These are phyloP conservation scores for Pseudomassariella vexata DNA, from an alignment of 2,329 filamentous ascomycete species.

Conservation along the genomic window DNA sequence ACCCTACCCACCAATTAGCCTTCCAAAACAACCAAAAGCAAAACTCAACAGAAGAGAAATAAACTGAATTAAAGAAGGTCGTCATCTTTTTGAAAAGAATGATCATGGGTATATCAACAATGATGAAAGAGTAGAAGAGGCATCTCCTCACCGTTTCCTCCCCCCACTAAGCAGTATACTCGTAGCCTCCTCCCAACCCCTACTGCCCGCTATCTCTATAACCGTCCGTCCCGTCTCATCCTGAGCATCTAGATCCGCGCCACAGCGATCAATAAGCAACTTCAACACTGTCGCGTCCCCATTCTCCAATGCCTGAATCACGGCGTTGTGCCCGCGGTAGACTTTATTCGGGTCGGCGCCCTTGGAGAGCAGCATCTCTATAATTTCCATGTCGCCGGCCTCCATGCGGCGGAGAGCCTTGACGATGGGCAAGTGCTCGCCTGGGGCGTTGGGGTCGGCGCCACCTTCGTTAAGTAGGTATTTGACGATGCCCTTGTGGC, in stretches of 20 bases:
- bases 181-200: slow-evolving; percentile 54
- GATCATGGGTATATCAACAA: no score
- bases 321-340: slow-evolving; percentile 60
- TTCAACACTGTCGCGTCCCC: slow-evolving; percentile 50
- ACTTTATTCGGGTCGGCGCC: slow-evolving; percentile 64
- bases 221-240: slow-evolving; percentile 53
- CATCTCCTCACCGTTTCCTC: no score
- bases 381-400: slow-evolving; percentile 50
- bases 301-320: slow-evolving; percentile 61
- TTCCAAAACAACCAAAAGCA: no score
- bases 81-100: no score
- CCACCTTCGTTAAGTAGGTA: slow-evolving; percentile 50
- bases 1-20: no score
- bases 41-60: no score
- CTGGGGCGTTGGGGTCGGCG: slow-evolving; percentile 61
- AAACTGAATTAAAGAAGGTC: no score
- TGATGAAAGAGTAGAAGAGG: no score
- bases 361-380: slow-evolving; percentile 56
- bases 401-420: slow-evolving; percentile 59
- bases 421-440: slow-evolving; percentile 66
- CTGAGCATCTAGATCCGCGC: slow-evolving; percentile 43
- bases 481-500: slow-evolving; percentile 52
- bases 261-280: slow-evolving; percentile 42
- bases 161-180: slow-evolving; percentile 38
- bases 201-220: slow-evolving; percentile 50